Evolutionary conservation across 2,329 filamentous ascomycete genomes (phyloP), one percentile per base, ranked within the genome.

Genomic region (Fusarium stilboides): DNA sequence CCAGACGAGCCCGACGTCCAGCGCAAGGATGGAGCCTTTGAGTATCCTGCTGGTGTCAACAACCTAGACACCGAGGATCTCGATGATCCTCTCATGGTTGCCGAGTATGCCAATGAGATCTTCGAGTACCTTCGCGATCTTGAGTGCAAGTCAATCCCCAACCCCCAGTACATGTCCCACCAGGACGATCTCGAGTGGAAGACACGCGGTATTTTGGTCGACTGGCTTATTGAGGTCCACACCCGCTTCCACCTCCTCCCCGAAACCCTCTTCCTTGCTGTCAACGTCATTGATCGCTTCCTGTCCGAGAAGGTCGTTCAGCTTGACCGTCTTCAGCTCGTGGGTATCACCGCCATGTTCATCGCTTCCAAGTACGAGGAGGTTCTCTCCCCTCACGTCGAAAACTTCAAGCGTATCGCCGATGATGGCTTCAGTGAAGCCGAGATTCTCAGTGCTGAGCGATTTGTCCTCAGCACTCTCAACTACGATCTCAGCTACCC

Each of bases 361-460:
- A 97, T 98, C 77, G 96, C 96, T 14, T 97, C 95, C 77, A 99
- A 99, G 84, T 99, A 98, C 79, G 95, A 99, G 82, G 96, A 99
- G 80, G 94, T 99, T 50, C 88, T 99, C 51, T 98, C 96, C 13
- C 96, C 96, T 45, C 95, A 98, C 74, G 94, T 99, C 39, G 91
- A 92, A 79, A 98, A 98, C 86, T 99, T 99, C 86, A 93, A 93
- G 75, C 94, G 97, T 76, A 94, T 99, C 74, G 94, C 96, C 77
- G 96, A 99, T 76, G 94, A 98, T 80, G 96, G 95, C 58, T 99
- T 98, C 82, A 92, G 90, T 6, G 95, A 98, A 80, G 90, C 93
- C 45, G 96, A 99, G 83, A 98, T 99, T 72, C 87, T 99, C 39
- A 95, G 93, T 77, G 96, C 96, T n/a, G 96, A 99, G 82, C 92